Evolutionary conservation across 768 basidiomycete genomes (phyloP), one percentile per base, ranked within the genome.

Genomic region (Trametes coccinea): DNA sequence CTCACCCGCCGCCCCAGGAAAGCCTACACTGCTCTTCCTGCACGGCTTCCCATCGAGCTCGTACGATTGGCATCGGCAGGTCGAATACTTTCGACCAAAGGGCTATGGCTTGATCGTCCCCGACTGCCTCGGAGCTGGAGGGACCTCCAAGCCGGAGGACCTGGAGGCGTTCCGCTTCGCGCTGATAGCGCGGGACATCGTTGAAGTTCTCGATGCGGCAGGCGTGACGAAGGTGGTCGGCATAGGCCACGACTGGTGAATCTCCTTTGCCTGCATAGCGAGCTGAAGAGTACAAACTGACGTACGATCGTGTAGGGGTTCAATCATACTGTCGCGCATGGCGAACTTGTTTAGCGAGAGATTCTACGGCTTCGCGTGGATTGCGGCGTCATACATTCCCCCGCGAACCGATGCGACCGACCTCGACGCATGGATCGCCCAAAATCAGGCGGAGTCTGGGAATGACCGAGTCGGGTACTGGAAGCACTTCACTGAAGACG

Each of bases 81-180:
- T 80, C 48, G 61, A 69, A 48, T 70, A 73, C 66, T 74, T 82
- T 64, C 59, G 71, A 47, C 65, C 69, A 17, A 65, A 67, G 60
- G 81, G 81, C 17, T 80, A 77, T 44, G 76, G 79, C 5, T n/a
- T 82, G 5, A 64, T 83, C 48, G 76, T 73, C n/a, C 80, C 80
- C 0, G 82, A 83, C 64, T 72, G 79, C 64, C 75, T 83, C 7
- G 82, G 82, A 4, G 75, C 71, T 22, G 81, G 79, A 8, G 74
- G 66, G 14, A 80, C 82, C 0, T 74, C 75, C 57, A 82, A 81
- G 66, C 75, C 80, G 5, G 63, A 43, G 0, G 72, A 76, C 22
- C 49, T 53, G 8, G 59, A 64, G 16, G 51, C 59, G 33, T 78
- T 73, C 65, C 60, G 59, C 2, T 47, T 49, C 6, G 69, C 53